Base-by-base conservation (phyloP, 345 rosid genomes). In the Boechera retrofracta region DNA sequence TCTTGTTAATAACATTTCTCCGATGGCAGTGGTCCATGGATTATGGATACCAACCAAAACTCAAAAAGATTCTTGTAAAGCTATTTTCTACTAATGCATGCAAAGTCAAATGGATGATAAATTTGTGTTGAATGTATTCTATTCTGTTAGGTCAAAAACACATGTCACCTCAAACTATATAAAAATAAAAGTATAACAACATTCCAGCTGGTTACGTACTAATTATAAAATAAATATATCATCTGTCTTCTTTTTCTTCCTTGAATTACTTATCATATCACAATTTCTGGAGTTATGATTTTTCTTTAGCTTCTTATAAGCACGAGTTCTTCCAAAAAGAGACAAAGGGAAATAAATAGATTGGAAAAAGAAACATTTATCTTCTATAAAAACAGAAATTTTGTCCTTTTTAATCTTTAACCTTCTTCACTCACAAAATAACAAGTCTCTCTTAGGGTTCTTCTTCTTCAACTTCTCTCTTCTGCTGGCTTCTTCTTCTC, bases 111-210 rank as follows among this genome's bases (percentile, higher is more conserved):
- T n/a, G 73, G 55, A 78, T 58, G 49, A 72, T 72, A 78, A 78
- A 78, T 72, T 64, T 49, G 7, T 72, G 81, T 78, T 72, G 81
- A 78, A 78, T 78, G 56, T 78, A 48, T 77, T 77, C 9, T 71
- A 64, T 71, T 77, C 77, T 28, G 67, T 71, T 71, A 65, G 81
- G 77, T 78, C 81, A 65, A 72, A 78, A 59, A 78, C 69, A 71
- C 47, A 72, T 72, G 81, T 78, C 81, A 78, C 77, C 63, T 78
- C 77, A 78, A 65, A 77, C 68, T 29, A 72, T 77, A 72, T 77
- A 53, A 56, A 56, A 65, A 72, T 77, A 53, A 56, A 56, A 65
- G 39, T 65, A 64, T 64, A 58, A 65, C 64, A 71, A 77, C 55
- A 78, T 57, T 71, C 73, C 81, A 78, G 81, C 77, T 78, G 73